These are phyloP conservation scores for Orbilia quercus DNA, from an alignment of 2,329 filamentous ascomycete species.

Conservation along the genomic window DNA sequence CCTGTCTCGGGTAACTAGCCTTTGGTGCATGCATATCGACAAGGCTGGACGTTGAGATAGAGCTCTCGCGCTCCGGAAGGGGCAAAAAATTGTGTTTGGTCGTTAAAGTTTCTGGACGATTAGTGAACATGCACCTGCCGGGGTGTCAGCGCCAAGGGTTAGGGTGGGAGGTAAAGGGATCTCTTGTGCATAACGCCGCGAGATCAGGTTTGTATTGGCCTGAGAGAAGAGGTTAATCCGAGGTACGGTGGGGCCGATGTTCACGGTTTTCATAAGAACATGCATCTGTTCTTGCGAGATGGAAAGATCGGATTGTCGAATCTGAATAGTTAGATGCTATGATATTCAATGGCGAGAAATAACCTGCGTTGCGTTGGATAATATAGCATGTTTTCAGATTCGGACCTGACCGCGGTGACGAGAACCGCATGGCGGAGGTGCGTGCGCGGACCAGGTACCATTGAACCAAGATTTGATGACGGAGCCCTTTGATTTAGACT, in stretches of 20 bases:
- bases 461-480: slow-evolving; percentile 1
- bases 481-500: too few relatives aligned
- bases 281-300: too few relatives aligned
- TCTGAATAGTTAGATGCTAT: too few relatives aligned
- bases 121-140: slow-evolving; percentile 48
- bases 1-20: neutral
- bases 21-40: neutral
- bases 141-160: slow-evolving; percentile 3
- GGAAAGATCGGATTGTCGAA: too few relatives aligned
- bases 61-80: slow-evolving; percentile 33
- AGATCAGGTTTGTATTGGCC: slow-evolving; percentile 15
- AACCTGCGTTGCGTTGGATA: too few relatives aligned
- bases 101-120: slow-evolving; percentile 26
- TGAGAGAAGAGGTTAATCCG: slow-evolving; percentile 25
- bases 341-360: too few relatives aligned
- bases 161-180: slow-evolving; percentile 3
- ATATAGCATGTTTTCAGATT: too few relatives aligned
- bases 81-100: slow-evolving; percentile 6
- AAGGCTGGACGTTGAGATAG: slow-evolving; percentile 26
- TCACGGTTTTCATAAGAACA: too few relatives aligned
- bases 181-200: too few relatives aligned
- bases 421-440: too few relatives aligned
- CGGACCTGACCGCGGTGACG: too few relatives aligned
- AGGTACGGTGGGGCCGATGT: slow-evolving; percentile 18
- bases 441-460: too few relatives aligned